A percentile compares a stretch with the other conserved stretches of the same genome.
phyloP scores from a whole-genome alignment of 805 yeast genomes.

The Lipomyces orientalis region DNA sequence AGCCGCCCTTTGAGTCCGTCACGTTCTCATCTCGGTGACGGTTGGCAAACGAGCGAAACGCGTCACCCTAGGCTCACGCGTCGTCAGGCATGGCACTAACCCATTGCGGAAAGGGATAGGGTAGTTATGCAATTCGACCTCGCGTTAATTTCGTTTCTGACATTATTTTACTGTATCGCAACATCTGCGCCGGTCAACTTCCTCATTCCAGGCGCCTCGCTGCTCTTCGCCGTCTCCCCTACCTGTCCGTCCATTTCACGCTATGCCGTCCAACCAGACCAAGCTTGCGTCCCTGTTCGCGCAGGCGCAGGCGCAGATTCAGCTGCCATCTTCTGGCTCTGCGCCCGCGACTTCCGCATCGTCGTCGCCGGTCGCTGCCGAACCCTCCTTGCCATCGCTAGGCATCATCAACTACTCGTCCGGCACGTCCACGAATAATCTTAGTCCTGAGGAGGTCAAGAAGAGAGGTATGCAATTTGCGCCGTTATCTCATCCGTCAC shows the following conservation, averaged over 20 bases:
- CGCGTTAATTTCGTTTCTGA: neutral
- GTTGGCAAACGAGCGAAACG: neutral
- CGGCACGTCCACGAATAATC: slow-evolving; percentile 16
- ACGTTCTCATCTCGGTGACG: neutral
- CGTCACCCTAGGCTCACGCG: neutral
- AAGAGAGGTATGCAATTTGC: slow-evolving; percentile 30
- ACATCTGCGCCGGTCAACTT: neutral
- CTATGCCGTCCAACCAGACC: slow-evolving; percentile 34
- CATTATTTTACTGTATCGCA: neutral
- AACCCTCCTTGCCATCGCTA: slow-evolving; percentile 16
- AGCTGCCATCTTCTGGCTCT: slow-evolving; percentile 18
- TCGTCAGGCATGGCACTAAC: neutral
- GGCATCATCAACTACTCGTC: slow-evolving; percentile 28
- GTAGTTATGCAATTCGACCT: neutral
- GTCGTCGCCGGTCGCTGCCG: slow-evolving; percentile 11
- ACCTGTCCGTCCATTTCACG: neutral
- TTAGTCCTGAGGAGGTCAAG: slow-evolving; percentile 20
- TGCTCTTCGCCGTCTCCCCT: neutral
- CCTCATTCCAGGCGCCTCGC: neutral
- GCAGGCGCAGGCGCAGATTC: slow-evolving; percentile 37
- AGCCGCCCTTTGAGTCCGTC: neutral
- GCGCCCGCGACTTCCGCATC: slow-evolving; percentile 18
- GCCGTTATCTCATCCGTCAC: slow-evolving; percentile 34
- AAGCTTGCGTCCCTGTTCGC: slow-evolving; percentile 34
- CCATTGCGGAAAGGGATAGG: neutral